Evolutionary conservation across 2,329 filamentous ascomycete genomes (phyloP), one percentile per base, ranked within the genome.

Genomic region (Colletotrichum filicis): DNA sequence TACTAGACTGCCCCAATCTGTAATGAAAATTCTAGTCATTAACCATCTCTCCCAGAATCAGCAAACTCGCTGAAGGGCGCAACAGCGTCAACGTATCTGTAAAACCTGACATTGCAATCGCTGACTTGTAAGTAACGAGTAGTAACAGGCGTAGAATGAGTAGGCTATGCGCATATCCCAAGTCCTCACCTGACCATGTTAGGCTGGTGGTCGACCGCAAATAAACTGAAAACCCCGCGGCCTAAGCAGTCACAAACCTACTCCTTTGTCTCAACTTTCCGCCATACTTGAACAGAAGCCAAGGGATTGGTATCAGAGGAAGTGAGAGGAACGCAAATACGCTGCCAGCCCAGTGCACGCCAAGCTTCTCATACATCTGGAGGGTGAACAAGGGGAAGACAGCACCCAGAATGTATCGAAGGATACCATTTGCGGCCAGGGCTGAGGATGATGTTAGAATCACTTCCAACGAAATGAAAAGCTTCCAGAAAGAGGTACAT

Each of bases 311-410:
- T 1, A 77, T 49, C 1, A 77, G 56, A 7, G 30, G 68, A 7
- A 77, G 32, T 8, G 74, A 71, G 1, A 76, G 42, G 24, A 77
- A 77, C 3, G 74, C 76, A 32, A 77, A 76, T 0, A 77, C 62
- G 57, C 76, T 77, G 1, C 73, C 75, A 1, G 83, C 83, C 80
- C 82, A 83, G 7, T 74, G 79, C 2, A 82, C 80, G 1, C 81
- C 82, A n/a, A 85, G 71, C 1, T 67, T 74, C 26, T 78, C 69
- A 42, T 83, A 84, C 82, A 83, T 81, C 52, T 83, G 80, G 5
- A 85, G 77, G 0, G 83, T 83, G 72, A 87, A 87, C 0, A 87
- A 76, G 2, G 85, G 86, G 59, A 87, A 87, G 0, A 77, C 81
- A 0, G 82, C 81, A 2, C 82, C 83, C 11, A 87, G 77, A 0